Conservation (phyloP, 495 filamentous ascomycete species). For the Friedmanniomyces simplex region DNA sequence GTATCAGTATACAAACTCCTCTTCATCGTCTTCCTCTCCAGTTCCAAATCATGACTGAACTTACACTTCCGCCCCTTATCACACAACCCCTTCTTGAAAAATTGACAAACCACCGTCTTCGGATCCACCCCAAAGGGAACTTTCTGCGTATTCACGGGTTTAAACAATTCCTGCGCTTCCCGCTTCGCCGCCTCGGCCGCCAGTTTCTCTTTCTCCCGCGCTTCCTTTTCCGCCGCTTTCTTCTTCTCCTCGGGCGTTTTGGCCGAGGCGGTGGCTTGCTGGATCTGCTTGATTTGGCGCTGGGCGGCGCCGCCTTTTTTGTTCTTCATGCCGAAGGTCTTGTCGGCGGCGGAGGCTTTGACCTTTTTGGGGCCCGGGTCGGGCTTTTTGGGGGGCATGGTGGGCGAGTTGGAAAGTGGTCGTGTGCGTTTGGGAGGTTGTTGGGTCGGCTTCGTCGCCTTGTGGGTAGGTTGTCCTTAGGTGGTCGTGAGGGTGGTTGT, state of each 20-base stretch:
- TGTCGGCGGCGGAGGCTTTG: constrained; percentile 68
- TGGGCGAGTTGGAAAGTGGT: constrained; percentile 28
- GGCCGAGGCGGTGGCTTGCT: constrained; percentile 56
- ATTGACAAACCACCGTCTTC: constrained; percentile 93
- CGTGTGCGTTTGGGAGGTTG: not conserved
- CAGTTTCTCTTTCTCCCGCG: constrained; percentile 75
- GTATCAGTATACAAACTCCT: constrained; percentile 84
- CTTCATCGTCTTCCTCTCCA: constrained; percentile 88
- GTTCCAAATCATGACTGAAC: constrained; percentile 81
- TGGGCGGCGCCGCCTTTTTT: constrained; percentile 91
- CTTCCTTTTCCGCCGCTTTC: constrained; percentile 81
- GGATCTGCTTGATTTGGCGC: constrained; percentile 74
- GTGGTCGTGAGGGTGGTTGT: not conserved
- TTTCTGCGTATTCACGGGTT: constrained; percentile 90
- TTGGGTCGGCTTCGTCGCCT: constrained; percentile 10
- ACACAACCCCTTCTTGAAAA: constrained; percentile 92
- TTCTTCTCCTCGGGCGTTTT: constrained; percentile 75
- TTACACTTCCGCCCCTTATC: constrained; percentile 98
- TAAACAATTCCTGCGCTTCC: constrained; percentile 74
- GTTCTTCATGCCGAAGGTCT: constrained; percentile 99
- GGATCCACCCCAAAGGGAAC: constrained; percentile 96
- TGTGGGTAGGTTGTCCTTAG: no score
- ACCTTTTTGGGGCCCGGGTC: constrained; percentile 55
- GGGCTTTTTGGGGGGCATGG: constrained; percentile 87
- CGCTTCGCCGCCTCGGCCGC: constrained; percentile 72